phyloP scores from a whole-genome alignment of 805 yeast species.

The Suhomyces tanzawaensis region DNA sequence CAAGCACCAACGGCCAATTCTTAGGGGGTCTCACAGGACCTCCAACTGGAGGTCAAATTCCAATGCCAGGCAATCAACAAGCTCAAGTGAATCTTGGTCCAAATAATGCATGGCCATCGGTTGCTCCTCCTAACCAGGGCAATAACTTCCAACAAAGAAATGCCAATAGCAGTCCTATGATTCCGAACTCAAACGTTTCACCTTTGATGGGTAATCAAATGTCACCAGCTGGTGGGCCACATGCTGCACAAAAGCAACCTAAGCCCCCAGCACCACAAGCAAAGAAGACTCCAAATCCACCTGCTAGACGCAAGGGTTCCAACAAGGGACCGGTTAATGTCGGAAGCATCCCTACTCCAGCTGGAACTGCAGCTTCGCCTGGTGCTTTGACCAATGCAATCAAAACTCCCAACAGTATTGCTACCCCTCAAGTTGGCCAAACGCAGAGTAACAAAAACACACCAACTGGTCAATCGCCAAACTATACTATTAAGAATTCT shows the following conservation, averaged over 20 bases:
- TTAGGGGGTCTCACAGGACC: not conserved
- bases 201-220: slow-evolving; percentile 11
- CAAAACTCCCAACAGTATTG: slow-evolving; percentile 43
- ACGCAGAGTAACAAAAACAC: slow-evolving; percentile 41
- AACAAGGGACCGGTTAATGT: slow-evolving; percentile 23
- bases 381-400: slow-evolving; percentile 37
- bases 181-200: slow-evolving; percentile 17
- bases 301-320: slow-evolving; percentile 19
- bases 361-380: slow-evolving; percentile 36
- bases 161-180: slow-evolving; percentile 26
- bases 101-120: slow-evolving; percentile 14
- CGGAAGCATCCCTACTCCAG: slow-evolving; percentile 35
- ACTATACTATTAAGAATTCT: slow-evolving; percentile 13
- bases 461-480: slow-evolving; percentile 39
- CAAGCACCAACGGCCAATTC: not conserved
- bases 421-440: slow-evolving; percentile 40
- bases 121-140: slow-evolving; percentile 9
- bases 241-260: slow-evolving; percentile 3
- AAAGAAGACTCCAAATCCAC: slow-evolving; percentile 12
- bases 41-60: not conserved
- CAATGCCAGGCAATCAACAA: slow-evolving; percentile 4
- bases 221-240: slow-evolving; percentile 5
- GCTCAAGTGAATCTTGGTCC: slow-evolving; percentile 13
- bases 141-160: slow-evolving; percentile 8
- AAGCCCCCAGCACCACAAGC: slow-evolving; percentile 10